Base-by-base conservation (phyloP, 2,329 filamentous ascomycete genomes). In the Curvularia sp. region DNA sequence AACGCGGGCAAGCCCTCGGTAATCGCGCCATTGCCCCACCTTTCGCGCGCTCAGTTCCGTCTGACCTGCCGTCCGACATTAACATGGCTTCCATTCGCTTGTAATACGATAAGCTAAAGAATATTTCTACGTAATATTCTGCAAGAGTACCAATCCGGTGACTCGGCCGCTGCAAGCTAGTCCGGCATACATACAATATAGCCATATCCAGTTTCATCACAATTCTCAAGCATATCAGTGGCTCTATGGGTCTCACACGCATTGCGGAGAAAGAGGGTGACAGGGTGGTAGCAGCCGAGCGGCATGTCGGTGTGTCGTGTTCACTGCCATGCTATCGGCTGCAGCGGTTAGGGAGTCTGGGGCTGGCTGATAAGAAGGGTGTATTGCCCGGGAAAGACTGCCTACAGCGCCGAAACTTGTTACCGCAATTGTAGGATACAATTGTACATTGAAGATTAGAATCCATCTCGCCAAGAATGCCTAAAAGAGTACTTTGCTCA, bases 401-500 rank as follows among this genome's bases (percentile, higher is more conserved):
- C 18, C 4, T 47, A 9, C 22, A 20, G 22, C n/a, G n/a, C 44
- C 28, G n/a, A 4, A 26, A 24, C 10, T n/a, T 33, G 6, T 24
- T 7, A 38, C 4, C 4, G 38, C 24, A 30, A 12, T 15, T 13
- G 4, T 4, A 31, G 13, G 8, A 20, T 26, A 13, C 1, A 26
- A 5, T 44, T 44, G 20, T 28, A 26, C 10, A 43, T 7, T 4
- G 24, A 41, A n/a, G 5, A 28, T 3, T 10, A 13, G 20, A 22
- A 9, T 18, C 18, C 3, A 6, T 39, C 46, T 26, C 12, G 1
- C 20, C 39, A 68, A 18, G 4, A n/a, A 75, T 73, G 69, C 64
- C 66, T 12, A 79, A 79, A 60, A 63, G 77, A 55, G 76, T 77
- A 2, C 67, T 79, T 2, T 75, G 78, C 24, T 70, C 74, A 26